phyloP scores from a whole-genome alignment of 495 filamentous ascomycete genomes.

The Penicillium antarcticum region DNA sequence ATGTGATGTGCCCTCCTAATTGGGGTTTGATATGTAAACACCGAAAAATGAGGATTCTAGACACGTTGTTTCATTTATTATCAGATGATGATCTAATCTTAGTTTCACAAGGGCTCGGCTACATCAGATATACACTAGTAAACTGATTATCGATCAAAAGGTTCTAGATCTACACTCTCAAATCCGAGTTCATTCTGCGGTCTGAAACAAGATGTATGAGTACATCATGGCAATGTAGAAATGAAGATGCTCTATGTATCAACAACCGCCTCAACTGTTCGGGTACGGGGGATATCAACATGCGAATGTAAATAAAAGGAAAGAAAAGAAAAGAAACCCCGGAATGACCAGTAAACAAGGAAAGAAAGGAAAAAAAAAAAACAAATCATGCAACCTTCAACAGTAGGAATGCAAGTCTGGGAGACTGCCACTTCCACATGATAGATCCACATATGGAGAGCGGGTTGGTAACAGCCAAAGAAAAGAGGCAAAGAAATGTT shows the following conservation, averaged over 20 bases:
- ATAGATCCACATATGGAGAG: neutral
- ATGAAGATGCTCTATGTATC: no score
- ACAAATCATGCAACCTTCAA: neutral
- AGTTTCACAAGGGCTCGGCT: neutral
- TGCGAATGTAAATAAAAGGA: neutral
- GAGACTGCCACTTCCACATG: neutral
- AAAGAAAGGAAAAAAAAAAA: neutral
- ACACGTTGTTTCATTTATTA: neutral
- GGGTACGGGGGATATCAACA: no score
- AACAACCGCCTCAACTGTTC: no score
- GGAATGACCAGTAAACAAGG: no score
- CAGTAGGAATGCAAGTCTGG: neutral
- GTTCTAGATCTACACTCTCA: neutral
- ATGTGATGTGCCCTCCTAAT: constrained; percentile 5
- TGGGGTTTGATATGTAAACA: neutral
- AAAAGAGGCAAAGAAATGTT: neutral
- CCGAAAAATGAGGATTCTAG: neutral
- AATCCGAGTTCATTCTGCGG: no score
- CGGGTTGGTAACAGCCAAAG: neutral
- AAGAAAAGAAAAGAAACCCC: neutral
- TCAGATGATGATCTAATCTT: neutral
- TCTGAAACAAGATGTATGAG: no score
- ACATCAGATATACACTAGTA: neutral
- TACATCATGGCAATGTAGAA: no score
- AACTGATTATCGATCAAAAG: neutral